Evolutionary conservation across 179 eudicot genomes (phyloP).

Genomic region (Gypsophila paniculata): DNA sequence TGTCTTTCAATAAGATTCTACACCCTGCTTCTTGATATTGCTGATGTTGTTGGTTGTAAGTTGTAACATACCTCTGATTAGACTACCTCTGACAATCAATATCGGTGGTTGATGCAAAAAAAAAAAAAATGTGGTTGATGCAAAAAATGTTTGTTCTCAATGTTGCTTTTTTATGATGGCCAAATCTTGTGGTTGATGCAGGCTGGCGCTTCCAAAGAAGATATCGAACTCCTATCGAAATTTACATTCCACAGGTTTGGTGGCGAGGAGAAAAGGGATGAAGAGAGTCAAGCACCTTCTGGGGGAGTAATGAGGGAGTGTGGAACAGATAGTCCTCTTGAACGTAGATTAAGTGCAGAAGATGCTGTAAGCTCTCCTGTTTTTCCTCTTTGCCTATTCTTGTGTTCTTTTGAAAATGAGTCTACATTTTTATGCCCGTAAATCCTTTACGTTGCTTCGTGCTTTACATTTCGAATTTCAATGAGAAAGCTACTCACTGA

Average conservation of each 20-base stretch:
- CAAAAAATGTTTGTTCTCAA: not conserved
- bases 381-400: not conserved
- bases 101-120: too few relatives aligned
- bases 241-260: slow-evolving; percentile 42
- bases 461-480: not conserved
- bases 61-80: not conserved
- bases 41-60: not conserved
- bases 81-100: not conserved
- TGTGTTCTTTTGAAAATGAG: not conserved
- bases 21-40: slow-evolving; percentile 2
- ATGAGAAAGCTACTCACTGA: not conserved
- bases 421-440: not conserved
- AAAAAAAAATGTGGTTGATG: too few relatives aligned
- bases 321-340: slow-evolving; percentile 44
- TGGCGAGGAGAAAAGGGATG: slow-evolving; percentile 29
- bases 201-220: slow-evolving; percentile 69
- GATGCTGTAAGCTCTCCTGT: slow-evolving; percentile 47
- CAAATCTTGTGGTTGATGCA: slow-evolving; percentile 20
- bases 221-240: slow-evolving; percentile 43
- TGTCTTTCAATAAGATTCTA: not conserved
- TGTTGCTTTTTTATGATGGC: not conserved
- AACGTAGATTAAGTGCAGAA: slow-evolving; percentile 38
- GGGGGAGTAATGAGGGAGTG: slow-evolving; percentile 55
- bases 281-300: slow-evolving; percentile 35
- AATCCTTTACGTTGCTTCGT: not conserved